phyloP scores from a whole-genome alignment of 371 early-diverging fungal genomes.

The Nematocida minor region DNA sequence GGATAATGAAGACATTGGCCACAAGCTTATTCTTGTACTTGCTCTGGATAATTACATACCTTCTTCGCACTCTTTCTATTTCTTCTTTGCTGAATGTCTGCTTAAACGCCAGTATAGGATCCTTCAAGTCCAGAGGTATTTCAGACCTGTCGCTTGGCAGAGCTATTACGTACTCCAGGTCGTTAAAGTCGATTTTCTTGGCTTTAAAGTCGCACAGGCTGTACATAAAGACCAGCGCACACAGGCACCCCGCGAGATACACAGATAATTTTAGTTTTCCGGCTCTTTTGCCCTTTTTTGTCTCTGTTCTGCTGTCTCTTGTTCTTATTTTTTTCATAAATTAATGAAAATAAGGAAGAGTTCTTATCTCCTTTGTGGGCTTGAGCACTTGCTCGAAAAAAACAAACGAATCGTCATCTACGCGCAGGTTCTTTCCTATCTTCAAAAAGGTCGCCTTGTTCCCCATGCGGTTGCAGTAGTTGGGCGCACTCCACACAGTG shows the following conservation, averaged over 20 bases:
- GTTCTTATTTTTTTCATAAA: not conserved
- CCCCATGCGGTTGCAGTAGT: slow-evolving; percentile 63
- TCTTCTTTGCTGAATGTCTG: not conserved
- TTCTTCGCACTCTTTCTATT: not conserved
- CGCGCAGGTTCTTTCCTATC: slow-evolving; percentile 50
- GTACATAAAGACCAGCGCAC: not conserved
- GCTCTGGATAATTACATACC: slow-evolving; percentile 38
- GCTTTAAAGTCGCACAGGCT: not conserved
- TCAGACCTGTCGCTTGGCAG: slow-evolving; percentile 1
- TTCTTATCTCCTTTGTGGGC: slow-evolving; percentile 27
- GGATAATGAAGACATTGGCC: slow-evolving; percentile 18
- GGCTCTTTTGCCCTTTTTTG: not conserved
- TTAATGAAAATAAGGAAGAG: slow-evolving; percentile 48
- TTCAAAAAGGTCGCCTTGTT: slow-evolving; percentile 62
- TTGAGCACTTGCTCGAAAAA: slow-evolving; percentile 51
- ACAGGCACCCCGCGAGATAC: not conserved
- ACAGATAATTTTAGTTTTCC: not conserved
- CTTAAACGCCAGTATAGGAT: slow-evolving; percentile 17
- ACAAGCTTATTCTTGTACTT: not conserved
- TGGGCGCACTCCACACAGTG: slow-evolving; percentile 66
- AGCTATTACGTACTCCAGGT: slow-evolving; percentile 32
- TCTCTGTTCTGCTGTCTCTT: not conserved
- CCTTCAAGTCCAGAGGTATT: not conserved
- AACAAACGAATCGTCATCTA: slow-evolving; percentile 52
- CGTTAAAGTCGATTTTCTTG: not conserved